phyloP scores from a whole-genome alignment of 495 filamentous ascomycete species.

The Xylaria nigripes region DNA sequence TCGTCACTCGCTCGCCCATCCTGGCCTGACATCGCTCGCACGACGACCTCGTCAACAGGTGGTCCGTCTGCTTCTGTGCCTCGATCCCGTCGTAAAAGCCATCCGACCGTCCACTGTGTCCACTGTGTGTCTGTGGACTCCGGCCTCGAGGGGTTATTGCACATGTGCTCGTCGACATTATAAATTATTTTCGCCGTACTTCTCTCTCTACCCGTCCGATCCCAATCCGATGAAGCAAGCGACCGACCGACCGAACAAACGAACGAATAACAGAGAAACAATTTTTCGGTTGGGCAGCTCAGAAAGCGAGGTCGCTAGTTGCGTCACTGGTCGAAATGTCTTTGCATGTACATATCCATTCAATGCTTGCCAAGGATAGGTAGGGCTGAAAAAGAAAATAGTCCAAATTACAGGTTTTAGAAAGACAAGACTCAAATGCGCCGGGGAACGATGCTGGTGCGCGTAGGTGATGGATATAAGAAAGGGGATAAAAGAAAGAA shows the following conservation, averaged over 20 bases:
- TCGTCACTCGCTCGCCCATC: constrained; percentile 10
- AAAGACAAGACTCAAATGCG: not conserved
- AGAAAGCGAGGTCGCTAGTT: not conserved
- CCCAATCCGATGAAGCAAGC: not conserved
- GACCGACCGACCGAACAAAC: not conserved
- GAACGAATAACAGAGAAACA: not conserved
- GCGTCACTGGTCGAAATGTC: not conserved
- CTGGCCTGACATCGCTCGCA: constrained; percentile 19
- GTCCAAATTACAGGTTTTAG: not conserved
- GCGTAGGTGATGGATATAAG: too few species aligned
- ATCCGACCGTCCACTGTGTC: not conserved
- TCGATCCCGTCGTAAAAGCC: not conserved
- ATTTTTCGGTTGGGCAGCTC: not conserved
- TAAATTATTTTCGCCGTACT: not conserved
- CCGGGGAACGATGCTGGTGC: not conserved
- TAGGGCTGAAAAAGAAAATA: not conserved
- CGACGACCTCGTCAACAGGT: constrained; percentile 13
- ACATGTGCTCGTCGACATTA: constrained; percentile 7
- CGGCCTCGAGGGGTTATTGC: constrained; percentile 17
- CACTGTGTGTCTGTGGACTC: constrained; percentile 15
- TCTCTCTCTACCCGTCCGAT: not conserved
- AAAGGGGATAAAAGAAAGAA: too few species aligned
- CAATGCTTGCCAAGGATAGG: not conserved
- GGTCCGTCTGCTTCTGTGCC: not conserved
- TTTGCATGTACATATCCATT: not conserved